Evolutionary conservation across 345 rosid genomes (phyloP).

Genomic region (Salix caprea): DNA sequence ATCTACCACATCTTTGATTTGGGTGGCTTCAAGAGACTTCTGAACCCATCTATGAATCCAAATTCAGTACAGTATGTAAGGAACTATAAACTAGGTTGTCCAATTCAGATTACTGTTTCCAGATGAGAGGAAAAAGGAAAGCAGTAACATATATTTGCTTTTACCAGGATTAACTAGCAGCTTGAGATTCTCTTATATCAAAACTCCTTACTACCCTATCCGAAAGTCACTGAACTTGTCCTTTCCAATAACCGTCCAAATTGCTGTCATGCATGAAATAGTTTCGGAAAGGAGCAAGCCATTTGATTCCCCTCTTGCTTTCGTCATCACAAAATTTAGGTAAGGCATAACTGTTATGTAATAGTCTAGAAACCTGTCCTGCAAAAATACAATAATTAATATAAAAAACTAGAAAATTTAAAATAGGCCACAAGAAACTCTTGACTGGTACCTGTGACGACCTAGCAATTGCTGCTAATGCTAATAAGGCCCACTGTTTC

Average conservation of each 20-base stretch:
- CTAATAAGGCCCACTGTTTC: background rate
- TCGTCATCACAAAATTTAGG: conserved; percentile 22
- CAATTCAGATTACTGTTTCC: background rate
- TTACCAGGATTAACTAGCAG: no score
- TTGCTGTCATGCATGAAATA: background rate
- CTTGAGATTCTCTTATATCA: no score
- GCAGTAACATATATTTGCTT: no score
- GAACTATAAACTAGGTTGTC: background rate
- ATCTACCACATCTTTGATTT: background rate
- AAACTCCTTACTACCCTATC: no score
- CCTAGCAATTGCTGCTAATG: background rate
- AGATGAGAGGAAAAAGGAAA: background rate
- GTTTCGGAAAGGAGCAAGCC: background rate
- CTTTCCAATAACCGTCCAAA: conserved; percentile 8
- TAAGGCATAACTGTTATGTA: conserved; percentile 30
- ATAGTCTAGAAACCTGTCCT: conserved; percentile 19
- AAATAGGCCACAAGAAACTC: background rate
- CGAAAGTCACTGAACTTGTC: background rate
- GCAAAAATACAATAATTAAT: background rate
- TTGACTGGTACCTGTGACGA: conserved; percentile 1
- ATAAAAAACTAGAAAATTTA: background rate
- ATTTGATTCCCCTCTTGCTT: conserved; percentile 10
- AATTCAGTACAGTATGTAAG: background rate
- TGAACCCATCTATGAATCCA: background rate
- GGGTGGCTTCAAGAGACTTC: background rate